Base-by-base conservation (phyloP, 1,284 basidiomycete species). In the Microbotryum silenes-acaulis region DNA sequence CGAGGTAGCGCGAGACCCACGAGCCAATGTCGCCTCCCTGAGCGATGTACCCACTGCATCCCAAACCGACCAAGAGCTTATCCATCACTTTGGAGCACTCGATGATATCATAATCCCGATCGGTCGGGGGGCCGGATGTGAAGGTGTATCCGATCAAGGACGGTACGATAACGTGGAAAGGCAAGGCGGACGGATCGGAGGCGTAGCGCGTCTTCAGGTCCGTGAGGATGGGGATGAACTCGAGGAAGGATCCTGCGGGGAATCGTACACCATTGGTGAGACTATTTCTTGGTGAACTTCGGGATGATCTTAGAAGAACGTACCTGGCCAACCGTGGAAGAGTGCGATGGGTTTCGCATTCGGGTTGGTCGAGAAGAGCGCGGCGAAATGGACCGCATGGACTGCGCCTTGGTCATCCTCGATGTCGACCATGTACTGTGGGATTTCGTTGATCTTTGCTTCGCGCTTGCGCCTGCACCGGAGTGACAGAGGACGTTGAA, bases 1-100 rank as follows among this genome's bases (percentile, higher is more conserved):
- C 68, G 53, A 74, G 44, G 57, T 60, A 48, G 29, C 70, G 62
- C 7, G 69, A 57, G 25, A 75, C 66, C n/a, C 62, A 68, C 31
- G 68, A 67, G 4, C 75, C 75, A 37, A 77, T 70, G 62, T 77
- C 75, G 0, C 75, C 75, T 46, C 75, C 76, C 61, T 77, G 76
- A 6, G 72, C 74, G 7, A 72, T 68, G 57, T 76, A 77, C 2
- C 67, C 67, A 2, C 64, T 62, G 56, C 74, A 75, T 0, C 76
- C 76, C 4, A 77, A 64, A 0, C 75, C 75, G n/a, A 53, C 54
- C 73, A 77, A 74, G n/a, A 76, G 62, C 14, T 48, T 46, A 54
- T 76, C 67, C 46, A 74, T 71, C 8, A 75, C 56, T 12, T 59
- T 57, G 0, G 74, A 73, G 31, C 70, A 66, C 51, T 74, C 71